Percentiles rank a stretch among this genome's conserved stretches.
Evolutionary conservation across 768 basidiomycete species (phyloP).

Genomic region (Suillus variegatus): DNA sequence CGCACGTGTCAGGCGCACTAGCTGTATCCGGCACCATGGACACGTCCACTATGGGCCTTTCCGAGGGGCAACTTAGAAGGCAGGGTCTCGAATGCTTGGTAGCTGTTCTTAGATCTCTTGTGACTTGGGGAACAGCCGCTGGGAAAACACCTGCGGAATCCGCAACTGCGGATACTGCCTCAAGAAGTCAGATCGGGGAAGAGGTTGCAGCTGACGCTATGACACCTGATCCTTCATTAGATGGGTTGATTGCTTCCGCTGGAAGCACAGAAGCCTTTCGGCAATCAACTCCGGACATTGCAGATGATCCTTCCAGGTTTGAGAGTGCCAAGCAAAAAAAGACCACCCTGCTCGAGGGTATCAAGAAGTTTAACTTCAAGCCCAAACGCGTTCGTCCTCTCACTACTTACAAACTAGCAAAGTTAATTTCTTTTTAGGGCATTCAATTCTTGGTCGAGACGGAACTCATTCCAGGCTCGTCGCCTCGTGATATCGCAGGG

Average conservation of each 20-base stretch:
- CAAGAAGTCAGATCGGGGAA: slow-evolving; percentile 51
- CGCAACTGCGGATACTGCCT: slow-evolving; percentile 43
- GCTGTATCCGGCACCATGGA: slow-evolving; percentile 69
- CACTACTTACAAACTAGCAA: slow-evolving; percentile 2
- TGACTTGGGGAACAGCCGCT: slow-evolving; percentile 80
- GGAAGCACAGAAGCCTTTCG: slow-evolving; percentile 58
- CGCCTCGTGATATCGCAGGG: slow-evolving; percentile 76
- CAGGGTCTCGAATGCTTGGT: slow-evolving; percentile 97
- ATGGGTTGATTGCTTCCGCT: slow-evolving; percentile 49
- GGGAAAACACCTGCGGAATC: slow-evolving; percentile 33
- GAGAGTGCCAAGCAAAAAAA: slow-evolving; percentile 97
- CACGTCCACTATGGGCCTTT: slow-evolving; percentile 63
- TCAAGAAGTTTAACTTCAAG: slow-evolving; percentile 98
- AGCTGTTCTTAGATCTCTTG: slow-evolving; percentile 84
- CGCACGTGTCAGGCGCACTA: slow-evolving; percentile 66
- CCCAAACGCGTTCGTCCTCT: slow-evolving; percentile 78
- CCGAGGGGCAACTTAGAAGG: slow-evolving; percentile 82
- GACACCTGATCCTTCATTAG: slow-evolving; percentile 57
- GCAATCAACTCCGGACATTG: slow-evolving; percentile 72
- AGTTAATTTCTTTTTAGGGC: slow-evolving; percentile 52
- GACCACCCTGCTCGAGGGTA: slow-evolving; percentile 90
- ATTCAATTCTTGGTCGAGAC: slow-evolving; percentile 85
- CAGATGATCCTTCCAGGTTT: slow-evolving; percentile 91
- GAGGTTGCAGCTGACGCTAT: slow-evolving; percentile 53
- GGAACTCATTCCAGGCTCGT: slow-evolving; percentile 77